Evolutionary conservation across 192 early-diverging fungal genomes (phyloP).

Genomic region (Rhizophagus prolifer): DNA sequence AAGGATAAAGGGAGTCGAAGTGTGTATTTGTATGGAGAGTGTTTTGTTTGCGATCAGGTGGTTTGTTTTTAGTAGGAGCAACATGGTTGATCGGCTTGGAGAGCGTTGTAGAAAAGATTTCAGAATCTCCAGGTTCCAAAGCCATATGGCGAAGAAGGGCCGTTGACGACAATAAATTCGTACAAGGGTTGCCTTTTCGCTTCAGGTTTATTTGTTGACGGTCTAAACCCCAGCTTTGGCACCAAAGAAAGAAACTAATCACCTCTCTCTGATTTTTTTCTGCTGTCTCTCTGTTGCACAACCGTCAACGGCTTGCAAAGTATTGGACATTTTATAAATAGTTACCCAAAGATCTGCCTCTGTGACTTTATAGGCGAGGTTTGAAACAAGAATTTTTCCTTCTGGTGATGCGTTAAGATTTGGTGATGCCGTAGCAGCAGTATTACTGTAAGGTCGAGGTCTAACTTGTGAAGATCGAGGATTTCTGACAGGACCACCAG

Average conservation of each 20-base stretch:
- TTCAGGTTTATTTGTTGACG: slow-evolving; percentile 17
- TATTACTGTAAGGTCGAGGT: slow-evolving; percentile 37
- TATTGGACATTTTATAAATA: slow-evolving; percentile 33
- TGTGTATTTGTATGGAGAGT: slow-evolving; percentile 25
- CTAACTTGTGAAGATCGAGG: slow-evolving; percentile 29
- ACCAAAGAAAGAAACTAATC: slow-evolving; percentile 31
- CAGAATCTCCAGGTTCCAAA: slow-evolving; percentile 30
- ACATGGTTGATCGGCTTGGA: slow-evolving; percentile 20
- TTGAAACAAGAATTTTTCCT: slow-evolving; percentile 57
- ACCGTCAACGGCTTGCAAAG: slow-evolving; percentile 23
- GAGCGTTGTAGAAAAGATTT: slow-evolving; percentile 19
- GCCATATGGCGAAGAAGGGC: slow-evolving; percentile 25
- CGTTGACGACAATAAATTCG: slow-evolving; percentile 30
- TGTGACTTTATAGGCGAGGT: slow-evolving; percentile 55
- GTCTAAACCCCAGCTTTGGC: slow-evolving; percentile 31
- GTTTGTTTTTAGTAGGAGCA: slow-evolving; percentile 24
- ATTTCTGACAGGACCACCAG: slow-evolving; percentile 40
- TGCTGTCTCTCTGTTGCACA: slow-evolving; percentile 20
- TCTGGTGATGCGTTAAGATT: slow-evolving; percentile 35
- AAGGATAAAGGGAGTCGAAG: slow-evolving; percentile 22
- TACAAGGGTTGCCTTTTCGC: slow-evolving; percentile 30
- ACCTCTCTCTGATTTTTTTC: slow-evolving; percentile 23
- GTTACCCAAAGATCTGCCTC: slow-evolving; percentile 54
- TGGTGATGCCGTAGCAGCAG: slow-evolving; percentile 36
- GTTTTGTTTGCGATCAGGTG: slow-evolving; percentile 26